These are phyloP conservation scores for Aspergillus homomorphus DNA, from an alignment of 495 filamentous ascomycete species.

Conservation along the genomic window DNA sequence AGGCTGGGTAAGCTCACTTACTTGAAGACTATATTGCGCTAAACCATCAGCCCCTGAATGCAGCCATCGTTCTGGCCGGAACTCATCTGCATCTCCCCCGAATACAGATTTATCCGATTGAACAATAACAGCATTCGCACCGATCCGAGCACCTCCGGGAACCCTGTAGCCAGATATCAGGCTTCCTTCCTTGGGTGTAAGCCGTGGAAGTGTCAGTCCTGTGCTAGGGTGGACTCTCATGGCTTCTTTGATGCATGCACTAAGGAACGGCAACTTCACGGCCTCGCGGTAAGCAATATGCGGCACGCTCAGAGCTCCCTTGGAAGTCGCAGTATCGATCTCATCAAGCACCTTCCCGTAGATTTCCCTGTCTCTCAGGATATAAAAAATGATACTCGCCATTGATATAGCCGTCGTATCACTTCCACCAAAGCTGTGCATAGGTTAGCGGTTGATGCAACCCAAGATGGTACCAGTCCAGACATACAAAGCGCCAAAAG, in stretches of 20 bases:
- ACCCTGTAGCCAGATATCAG: slow-evolving; percentile 19
- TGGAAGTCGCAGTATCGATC: slow-evolving; percentile 35
- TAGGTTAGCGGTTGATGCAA: neutral
- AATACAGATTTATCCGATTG: slow-evolving; percentile 39
- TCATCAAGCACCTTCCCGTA: slow-evolving; percentile 51
- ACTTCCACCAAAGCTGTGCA: slow-evolving; percentile 39
- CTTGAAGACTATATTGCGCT: slow-evolving; percentile 18
- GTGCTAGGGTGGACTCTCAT: slow-evolving; percentile 25
- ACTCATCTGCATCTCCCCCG: slow-evolving; percentile 48
- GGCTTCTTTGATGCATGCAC: slow-evolving; percentile 37
- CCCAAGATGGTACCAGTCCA: neutral
- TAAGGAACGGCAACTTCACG: slow-evolving; percentile 37
- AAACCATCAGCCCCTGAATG: slow-evolving; percentile 31
- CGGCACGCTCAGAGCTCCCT: slow-evolving; percentile 17
- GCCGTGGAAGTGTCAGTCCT: slow-evolving; percentile 21
- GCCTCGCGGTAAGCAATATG: slow-evolving; percentile 26
- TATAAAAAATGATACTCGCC: slow-evolving; percentile 45
- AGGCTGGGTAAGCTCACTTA: neutral
- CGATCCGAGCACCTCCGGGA: slow-evolving; percentile 21
- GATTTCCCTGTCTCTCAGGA: slow-evolving; percentile 45
- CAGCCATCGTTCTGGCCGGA: slow-evolving; percentile 54
- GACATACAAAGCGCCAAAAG: slow-evolving; percentile 17
- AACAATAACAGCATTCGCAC: slow-evolving; percentile 28
- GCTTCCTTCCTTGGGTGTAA: slow-evolving; percentile 16
- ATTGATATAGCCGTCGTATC: slow-evolving; percentile 52